Evolutionary conservation across 2,329 filamentous ascomycete species (phyloP).

Genomic region (Trichoderma brevicompactum): DNA sequence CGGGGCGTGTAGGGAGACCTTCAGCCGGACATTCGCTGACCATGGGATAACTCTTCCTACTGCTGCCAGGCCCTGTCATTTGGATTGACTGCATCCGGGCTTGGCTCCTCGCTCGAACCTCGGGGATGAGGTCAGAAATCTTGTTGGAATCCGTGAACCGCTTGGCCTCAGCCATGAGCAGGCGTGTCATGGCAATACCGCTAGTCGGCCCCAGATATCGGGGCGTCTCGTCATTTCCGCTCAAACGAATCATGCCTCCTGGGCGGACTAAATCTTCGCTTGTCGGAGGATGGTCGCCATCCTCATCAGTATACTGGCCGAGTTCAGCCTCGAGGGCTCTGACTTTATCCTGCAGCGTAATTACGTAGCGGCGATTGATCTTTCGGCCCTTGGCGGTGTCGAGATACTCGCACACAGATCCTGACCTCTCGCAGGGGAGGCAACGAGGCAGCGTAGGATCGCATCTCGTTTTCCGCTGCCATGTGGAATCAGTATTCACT

Average conservation of each 20-base stretch:
- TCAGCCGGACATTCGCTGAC: slow-evolving; percentile 83
- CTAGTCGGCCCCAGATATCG: slow-evolving; percentile 93
- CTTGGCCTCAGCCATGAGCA: slow-evolving; percentile 96
- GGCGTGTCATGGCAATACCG: slow-evolving; percentile 89
- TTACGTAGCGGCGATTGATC: slow-evolving; percentile 89
- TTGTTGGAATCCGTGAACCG: slow-evolving; percentile 87
- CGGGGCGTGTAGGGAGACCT: slow-evolving; percentile 70
- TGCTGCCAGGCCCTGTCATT: slow-evolving; percentile 54
- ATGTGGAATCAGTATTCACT: slow-evolving; percentile 4
- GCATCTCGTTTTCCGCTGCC: slow-evolving; percentile 91
- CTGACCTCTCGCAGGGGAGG: slow-evolving; percentile 88
- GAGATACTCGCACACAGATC: slow-evolving; percentile 92
- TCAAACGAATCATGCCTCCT: slow-evolving; percentile 81
- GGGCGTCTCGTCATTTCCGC: slow-evolving; percentile 81
- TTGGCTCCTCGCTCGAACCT: slow-evolving; percentile 63
- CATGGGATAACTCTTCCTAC: slow-evolving; percentile 81
- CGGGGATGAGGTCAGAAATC: slow-evolving; percentile 89
- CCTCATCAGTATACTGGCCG: slow-evolving; percentile 75
- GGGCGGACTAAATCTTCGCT: slow-evolving; percentile 86
- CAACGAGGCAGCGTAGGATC: slow-evolving; percentile 91
- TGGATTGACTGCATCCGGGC: slow-evolving; percentile 63
- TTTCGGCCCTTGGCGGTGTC: slow-evolving; percentile 85
- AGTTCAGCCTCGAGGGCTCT: slow-evolving; percentile 81
- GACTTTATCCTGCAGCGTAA: slow-evolving; percentile 86
- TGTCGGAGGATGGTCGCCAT: slow-evolving; percentile 69